phyloP scores from a whole-genome alignment of 1,139 yeast genomes.

The Yamadazyma aaseri region DNA sequence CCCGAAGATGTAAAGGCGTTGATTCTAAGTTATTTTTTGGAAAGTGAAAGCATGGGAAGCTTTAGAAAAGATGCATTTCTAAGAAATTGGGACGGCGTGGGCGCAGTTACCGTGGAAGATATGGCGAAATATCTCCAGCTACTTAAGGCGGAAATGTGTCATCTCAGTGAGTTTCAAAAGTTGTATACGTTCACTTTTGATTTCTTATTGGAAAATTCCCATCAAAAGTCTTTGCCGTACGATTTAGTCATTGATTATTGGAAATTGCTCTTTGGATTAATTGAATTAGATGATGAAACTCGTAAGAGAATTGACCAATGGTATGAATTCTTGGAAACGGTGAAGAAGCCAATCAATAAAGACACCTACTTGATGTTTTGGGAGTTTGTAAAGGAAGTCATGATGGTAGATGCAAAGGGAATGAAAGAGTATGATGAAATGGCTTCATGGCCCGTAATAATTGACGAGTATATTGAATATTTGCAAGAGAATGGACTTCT shows the following conservation, averaged over 20 bases:
- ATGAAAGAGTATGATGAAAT: conserved; percentile 65
- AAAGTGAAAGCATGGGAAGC: conserved; percentile 64
- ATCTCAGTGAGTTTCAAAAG: conserved; percentile 9
- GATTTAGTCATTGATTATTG: conserved; percentile 79
- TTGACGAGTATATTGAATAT: conserved; percentile 80
- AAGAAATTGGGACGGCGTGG: conserved; percentile 50
- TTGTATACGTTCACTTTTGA: conserved; percentile 73
- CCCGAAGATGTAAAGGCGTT: conserved; percentile 74
- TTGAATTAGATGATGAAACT: conserved; percentile 17
- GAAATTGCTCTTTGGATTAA: conserved; percentile 54
- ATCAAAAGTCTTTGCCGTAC: conserved; percentile 53
- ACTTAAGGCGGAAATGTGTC: conserved; percentile 9
- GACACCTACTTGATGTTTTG: conserved; percentile 88
- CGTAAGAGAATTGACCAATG: conserved; percentile 43
- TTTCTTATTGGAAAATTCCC: conserved; percentile 59
- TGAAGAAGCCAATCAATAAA: conserved; percentile 45
- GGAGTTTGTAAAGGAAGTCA: conserved; percentile 57
- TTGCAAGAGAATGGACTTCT: conserved; percentile 28
- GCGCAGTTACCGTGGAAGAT: conserved; percentile 35
- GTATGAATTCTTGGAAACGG: conserved; percentile 43
- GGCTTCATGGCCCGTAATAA: conserved; percentile 89
- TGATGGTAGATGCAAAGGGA: conserved; percentile 44
- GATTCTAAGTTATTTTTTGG: conserved; percentile 66
- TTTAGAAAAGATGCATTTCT: conserved; percentile 52
- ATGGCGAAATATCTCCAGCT: conserved; percentile 52